Conservation (phyloP, 2,329 filamentous ascomycete genomes). For the Fusarium udum region DNA sequence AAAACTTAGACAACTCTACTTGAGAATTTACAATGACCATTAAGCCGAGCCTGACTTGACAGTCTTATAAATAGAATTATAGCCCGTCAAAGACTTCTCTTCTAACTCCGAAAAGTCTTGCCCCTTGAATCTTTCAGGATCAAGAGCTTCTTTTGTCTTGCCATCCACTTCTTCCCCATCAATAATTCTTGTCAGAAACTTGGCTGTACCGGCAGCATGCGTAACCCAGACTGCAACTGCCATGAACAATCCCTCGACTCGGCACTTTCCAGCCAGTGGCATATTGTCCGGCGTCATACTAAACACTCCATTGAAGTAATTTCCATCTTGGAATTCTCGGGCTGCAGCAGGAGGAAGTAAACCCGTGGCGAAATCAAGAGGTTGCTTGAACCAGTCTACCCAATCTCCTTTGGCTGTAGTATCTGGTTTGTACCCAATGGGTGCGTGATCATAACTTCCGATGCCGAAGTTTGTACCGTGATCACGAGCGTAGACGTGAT, state of each 20-base stretch:
- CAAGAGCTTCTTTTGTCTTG: conserved; percentile 10
- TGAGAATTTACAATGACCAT: fast-evolving
- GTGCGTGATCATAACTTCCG: conserved; percentile 36
- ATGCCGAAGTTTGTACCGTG: conserved; percentile 36
- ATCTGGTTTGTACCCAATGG: conserved; percentile 13
- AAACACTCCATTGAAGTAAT: conserved; percentile 38
- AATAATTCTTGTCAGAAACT: conserved; percentile 20
- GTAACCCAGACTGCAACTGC: conserved; percentile 40
- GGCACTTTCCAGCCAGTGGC: conserved; percentile 25
- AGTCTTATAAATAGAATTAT: conserved; percentile 41
- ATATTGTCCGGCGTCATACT: conserved; percentile 43
- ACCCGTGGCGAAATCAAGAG: conserved; percentile 10
- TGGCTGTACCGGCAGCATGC: conserved; percentile 32
- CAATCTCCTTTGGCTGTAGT: conserved; percentile 28
- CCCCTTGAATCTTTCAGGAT: conserved; percentile 30
- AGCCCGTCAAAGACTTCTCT: conserved; percentile 28
- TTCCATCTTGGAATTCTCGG: conserved; percentile 10
- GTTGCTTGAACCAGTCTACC: conserved; percentile 25
- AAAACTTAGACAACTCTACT: fast-evolving
- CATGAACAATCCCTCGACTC: conserved; percentile 5
- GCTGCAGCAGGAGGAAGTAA: conserved; percentile 20
- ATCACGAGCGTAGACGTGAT: conserved; percentile 38
- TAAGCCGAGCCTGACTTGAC: background rate
- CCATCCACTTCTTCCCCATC: conserved; percentile 21
- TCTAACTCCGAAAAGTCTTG: conserved; percentile 19